Evolutionary conservation across 208 protist species (phyloP).

Genomic region (Leishmania lainsoni): DNA sequence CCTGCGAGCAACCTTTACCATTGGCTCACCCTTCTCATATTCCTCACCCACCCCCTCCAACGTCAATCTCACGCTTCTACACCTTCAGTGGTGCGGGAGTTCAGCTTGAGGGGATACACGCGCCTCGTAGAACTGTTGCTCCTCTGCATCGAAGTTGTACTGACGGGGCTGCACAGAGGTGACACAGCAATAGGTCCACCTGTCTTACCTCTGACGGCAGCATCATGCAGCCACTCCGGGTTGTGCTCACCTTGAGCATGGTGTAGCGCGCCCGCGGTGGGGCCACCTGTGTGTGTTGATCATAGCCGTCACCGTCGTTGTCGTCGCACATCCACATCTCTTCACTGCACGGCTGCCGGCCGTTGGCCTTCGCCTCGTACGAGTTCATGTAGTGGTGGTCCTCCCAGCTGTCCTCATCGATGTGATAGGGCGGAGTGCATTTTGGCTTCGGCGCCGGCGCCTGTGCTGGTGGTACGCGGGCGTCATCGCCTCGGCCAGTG

Average conservation of each 20-base stretch:
- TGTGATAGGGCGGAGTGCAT: slow-evolving; percentile 8
- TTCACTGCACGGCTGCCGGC: slow-evolving; percentile 12
- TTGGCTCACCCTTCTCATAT: no score
- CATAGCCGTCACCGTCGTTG: slow-evolving; percentile 2
- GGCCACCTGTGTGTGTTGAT: neutral
- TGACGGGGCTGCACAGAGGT: slow-evolving; percentile 8
- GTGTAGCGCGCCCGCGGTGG: neutral
- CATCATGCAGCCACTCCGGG: slow-evolving; percentile 19
- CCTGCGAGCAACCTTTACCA: neutral
- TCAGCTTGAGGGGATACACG: neutral
- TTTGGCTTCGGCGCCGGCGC: neutral
- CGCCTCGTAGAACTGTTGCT: slow-evolving; percentile 14
- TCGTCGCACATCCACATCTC: slow-evolving; percentile 31
- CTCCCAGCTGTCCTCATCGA: slow-evolving; percentile 28
- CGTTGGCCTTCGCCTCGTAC: neutral
- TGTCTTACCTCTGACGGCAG: neutral
- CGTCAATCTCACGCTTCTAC: neutral
- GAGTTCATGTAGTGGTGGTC: neutral
- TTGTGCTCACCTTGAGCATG: neutral
- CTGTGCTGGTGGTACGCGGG: neutral
- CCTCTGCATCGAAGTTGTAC: slow-evolving; percentile 17
- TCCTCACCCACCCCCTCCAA: neutral
- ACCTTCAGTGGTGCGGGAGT: neutral
- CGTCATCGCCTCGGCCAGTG: neutral
- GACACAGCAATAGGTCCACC: neutral